Evolutionary conservation across 805 yeast species (phyloP), one percentile per base, ranked within the genome.

Genomic region (Myxozyma lipomycoides): DNA sequence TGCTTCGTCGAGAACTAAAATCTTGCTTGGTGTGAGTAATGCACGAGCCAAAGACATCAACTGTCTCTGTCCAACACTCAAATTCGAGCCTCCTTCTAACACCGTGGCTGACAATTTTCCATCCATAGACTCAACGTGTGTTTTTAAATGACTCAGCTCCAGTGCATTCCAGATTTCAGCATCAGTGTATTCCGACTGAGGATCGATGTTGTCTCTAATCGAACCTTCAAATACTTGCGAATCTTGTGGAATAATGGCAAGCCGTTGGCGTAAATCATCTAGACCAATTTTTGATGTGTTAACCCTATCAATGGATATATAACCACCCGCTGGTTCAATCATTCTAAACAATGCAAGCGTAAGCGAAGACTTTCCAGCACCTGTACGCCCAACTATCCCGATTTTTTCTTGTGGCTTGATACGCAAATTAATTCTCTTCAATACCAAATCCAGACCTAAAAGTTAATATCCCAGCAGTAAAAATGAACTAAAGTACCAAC

Each of bases 321-420:
- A 67, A 12, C 95, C 93, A 9, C 67, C 70, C 3, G 82, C 79
- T 1, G 84, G 78, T 67, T 89, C 96, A 62, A 90, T 86, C 41
- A 89, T 79, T 60, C 97, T 72, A 74, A 86, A 89, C 28, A 89
- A 69, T 0, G 96, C 95, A 62, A 87, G 70, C 0, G 95, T 84
- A 62, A 89, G 73, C 1, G 95, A 83, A 0, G 93, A 83, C 65
- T 89, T 89, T 58, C 98, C 98, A 1, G 97, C 96, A 58, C 98
- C 98, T 0, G 98, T 90, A 65, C 98, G 78, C 19, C 98, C 98
- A 47, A 90, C 97, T 67, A 90, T 88, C 55, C 98, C 98, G 63
- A 90, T 74, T 67, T 90, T 91, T 64, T 90, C 97, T 50, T 77
- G 72, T 1, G 89, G 79, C 36, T 78, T 75, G 58, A 90, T 79